Base-by-base conservation (phyloP, 805 yeast species). In the Sungouiella blattae region DNA sequence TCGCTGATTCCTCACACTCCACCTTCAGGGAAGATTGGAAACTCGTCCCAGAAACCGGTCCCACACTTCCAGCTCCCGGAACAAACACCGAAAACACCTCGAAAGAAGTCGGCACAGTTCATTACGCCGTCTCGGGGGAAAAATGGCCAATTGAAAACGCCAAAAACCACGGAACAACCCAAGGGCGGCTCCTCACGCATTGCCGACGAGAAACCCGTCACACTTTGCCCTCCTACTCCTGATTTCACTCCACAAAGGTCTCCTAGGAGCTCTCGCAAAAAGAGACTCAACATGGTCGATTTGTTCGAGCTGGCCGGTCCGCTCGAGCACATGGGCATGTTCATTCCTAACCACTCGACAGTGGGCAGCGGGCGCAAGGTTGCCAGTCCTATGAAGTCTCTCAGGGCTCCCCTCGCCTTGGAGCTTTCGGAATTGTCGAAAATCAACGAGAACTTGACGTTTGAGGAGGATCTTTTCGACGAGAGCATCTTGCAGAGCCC, bases 311-410 rank as follows among this genome's bases (percentile, higher is more conserved):
- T 36, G 9, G 25, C 30, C 12, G 22, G 8, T 7, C 22, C 6
- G 8, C 16, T 39, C 8, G 45, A 42, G 31, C 43, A 58, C 32
- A 53, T 60, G 36, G 58, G 61, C 2, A 38, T 55, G 24, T 44
- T 65, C 12, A 45, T 64, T 18, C 71, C 71, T 2, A 55, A 59
- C 14, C 70, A 67, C 4, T 59, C 67, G 1, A 59, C 64, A 1
- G 52, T 62, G 7, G 70, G 71, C 1, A 47, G 64, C 6, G 71
- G 70, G 4, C 49, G 69, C 30, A 56, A 47, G 36, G 29, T 41
- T 12, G 27, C 37, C 5, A 35, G 47, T 4, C 30, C 40, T 35
- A 17, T 37, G 35, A 36, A 34, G 30, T 11, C 30, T 31, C 39
- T 28, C 8, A 26, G 22, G 26, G 44, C 39, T n/a, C 44, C 34